Evolutionary conservation across 2,329 filamentous ascomycete genomes (phyloP), one percentile per base, ranked within the genome.

Genomic region (Cladophialophora bantiana): DNA sequence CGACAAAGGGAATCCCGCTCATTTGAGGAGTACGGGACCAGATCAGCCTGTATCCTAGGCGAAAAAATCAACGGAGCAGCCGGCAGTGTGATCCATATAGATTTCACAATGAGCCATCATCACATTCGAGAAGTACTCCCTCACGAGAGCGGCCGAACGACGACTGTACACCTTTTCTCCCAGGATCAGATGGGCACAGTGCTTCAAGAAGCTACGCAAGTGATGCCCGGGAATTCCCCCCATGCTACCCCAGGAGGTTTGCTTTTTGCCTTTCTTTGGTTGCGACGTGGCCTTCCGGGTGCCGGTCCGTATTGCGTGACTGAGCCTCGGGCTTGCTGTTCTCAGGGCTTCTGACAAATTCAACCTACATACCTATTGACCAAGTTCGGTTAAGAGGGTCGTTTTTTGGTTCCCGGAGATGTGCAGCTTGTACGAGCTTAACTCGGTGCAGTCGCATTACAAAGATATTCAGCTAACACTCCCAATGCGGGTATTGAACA

Each of bases 391-490:
- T 32, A 61, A 15, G 13, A 10, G 18, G 45, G 34, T 50, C 18
- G 5, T 50, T n/a, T 2, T 15, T 52, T 54, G 5, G 32, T 34
- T 53, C 7, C 48, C 53, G 40, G 59, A 48, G 59, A 45, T 54
- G 32, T 40, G 18, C n/a, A 38, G 31, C 15, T 7, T 38, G 18
- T 53, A 12, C 32, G 45, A 53, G 59, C 59, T 61, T n/a, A 20
- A 61, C 26, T 34, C 31, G 31, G 45, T 40, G 34, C 45, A 18
- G 13, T 54, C 31, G n/a, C 32, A 53, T 61, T 61, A 53, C 59
- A 31, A 61, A 53, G 59, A 26, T 15, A 45, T 2, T 52, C 45
- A 20, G 18, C 10, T n/a, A 35, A 5, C 12, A 40, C n/a, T 40
- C 32, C 45, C 52, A 20, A 34, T 13, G 12, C 3, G 13, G 31